Percentiles rank a stretch among this genome's conserved stretches.
Evolutionary conservation across 305 asterid genomes (phyloP).

Genomic region (Fraxinus latifolia): DNA sequence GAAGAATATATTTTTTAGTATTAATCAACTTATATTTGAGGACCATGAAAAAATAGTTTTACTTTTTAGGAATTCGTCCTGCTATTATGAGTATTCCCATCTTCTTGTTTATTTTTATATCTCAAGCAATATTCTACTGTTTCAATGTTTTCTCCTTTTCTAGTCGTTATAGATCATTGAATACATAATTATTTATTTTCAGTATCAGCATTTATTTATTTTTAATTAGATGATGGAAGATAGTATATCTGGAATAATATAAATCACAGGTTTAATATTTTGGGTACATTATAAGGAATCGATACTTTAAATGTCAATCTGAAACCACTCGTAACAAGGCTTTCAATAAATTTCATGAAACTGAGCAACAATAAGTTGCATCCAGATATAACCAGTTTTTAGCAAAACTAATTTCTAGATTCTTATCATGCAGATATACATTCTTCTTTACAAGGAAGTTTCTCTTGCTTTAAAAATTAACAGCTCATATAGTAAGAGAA

Average conservation of each 20-base stretch:
- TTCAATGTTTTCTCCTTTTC: not conserved
- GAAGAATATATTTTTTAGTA: not conserved
- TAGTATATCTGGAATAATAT: not conserved
- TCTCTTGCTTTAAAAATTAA: conserved; percentile 86
- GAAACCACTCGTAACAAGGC: not conserved
- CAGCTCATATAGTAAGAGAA: conserved; percentile 76
- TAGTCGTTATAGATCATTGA: not conserved
- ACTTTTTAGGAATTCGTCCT: not conserved
- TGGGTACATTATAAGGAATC: not conserved
- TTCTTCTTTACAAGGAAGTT: conserved; percentile 97
- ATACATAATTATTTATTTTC: not conserved
- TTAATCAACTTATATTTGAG: conserved; percentile 2
- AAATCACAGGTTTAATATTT: not conserved
- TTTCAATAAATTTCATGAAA: conserved; percentile 11
- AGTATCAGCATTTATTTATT: not conserved
- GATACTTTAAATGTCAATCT: not conserved
- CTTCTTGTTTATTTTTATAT: conserved; percentile 10
- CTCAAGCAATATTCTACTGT: conserved; percentile 8
- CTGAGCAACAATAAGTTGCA: not conserved
- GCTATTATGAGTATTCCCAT: not conserved
- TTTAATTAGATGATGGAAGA: not conserved
- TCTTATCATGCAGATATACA: conserved; percentile 60
- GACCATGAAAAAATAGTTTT: not conserved
- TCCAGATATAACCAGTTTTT: conserved; percentile 5
- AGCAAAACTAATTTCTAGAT: not conserved